phyloP scores from a whole-genome alignment of 345 rosid genomes.

The Eucalyptus tenuipes region DNA sequence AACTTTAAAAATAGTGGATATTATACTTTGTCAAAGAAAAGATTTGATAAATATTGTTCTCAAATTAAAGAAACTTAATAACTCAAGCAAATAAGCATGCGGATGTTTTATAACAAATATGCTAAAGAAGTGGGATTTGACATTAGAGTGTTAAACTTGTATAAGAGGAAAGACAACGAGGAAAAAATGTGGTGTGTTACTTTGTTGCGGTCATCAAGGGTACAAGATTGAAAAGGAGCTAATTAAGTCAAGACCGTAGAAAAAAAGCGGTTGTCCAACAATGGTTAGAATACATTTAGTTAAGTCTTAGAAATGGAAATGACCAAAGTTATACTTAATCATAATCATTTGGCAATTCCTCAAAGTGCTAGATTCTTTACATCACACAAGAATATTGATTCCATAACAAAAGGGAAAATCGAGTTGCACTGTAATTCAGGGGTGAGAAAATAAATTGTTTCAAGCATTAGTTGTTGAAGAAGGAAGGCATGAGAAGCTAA shows the following conservation, averaged over 20 bases:
- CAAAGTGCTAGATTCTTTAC: not conserved
- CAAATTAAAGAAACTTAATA: not conserved
- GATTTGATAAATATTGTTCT: too few relatives aligned
- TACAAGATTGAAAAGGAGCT: not conserved
- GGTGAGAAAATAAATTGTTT: not conserved
- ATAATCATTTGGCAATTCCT: too few relatives aligned
- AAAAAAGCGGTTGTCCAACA: not conserved
- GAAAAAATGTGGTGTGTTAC: accelerated
- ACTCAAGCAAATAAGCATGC: not conserved
- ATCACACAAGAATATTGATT: not conserved
- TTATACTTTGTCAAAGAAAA: too few relatives aligned
- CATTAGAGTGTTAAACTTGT: too few relatives aligned
- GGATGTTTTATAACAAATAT: accelerated
- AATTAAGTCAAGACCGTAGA: not conserved
- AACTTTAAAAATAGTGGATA: not conserved
- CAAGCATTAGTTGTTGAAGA: not conserved
- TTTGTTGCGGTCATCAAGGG: not conserved
- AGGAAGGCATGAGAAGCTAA: not conserved
- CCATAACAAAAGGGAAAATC: accelerated
- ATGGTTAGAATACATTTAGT: not conserved
- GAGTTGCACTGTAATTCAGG: accelerated
- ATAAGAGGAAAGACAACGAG: accelerated
- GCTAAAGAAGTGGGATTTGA: not conserved
- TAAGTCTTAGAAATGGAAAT: too few relatives aligned
- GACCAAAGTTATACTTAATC: not conserved